Evolutionary conservation across 768 basidiomycete species (phyloP), one percentile per base, ranked within the genome.

Genomic region (Boletus edulis): DNA sequence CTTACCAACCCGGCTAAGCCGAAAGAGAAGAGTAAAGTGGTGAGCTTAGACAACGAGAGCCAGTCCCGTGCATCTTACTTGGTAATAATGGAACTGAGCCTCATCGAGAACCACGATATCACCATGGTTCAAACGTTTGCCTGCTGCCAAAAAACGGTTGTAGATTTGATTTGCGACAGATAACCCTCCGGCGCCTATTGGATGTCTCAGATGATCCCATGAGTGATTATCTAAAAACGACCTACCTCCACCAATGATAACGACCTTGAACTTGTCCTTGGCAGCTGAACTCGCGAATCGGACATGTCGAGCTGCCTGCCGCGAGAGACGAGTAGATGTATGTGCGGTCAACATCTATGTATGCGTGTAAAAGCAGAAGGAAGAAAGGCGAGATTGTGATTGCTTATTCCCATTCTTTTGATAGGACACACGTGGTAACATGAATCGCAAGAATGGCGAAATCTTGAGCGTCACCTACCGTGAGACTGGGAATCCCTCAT

Each of bases 71-170:
- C 12, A n/a, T 54, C 72, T 48, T 61, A 86, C 87, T 75, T 91
- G 87, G 73, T 96, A 98, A 70, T 91, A 83, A 72, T 98, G 95
- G 47, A 82, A 81, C 56, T 87, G 78, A 22, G 91, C 83, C 17
- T 81, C 82, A 66, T 98, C 96, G 32, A 97, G 72, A 52, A 98
- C 87, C 7, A 84, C 91, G 44, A 98, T 84, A 68, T 98, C 95
- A 22, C 85, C 89, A 18, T 77, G 70, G 40, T 78, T 81, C 37
- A 97, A 69, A 29, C 81, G 70, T 59, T 86, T 86, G 10, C 86
- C 87, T 42, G 86, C 84, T 13, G 78, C 75, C 59, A 80, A 78
- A 69, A 97, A 94, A 31, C 86, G 80, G 62, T 92, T 76, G 68
- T 87, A 91, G 44, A 98, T 83, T 73, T 98, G 94, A 61, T 90